phyloP scores from a whole-genome alignment of 345 rosid species.

The Citrus unshiu region DNA sequence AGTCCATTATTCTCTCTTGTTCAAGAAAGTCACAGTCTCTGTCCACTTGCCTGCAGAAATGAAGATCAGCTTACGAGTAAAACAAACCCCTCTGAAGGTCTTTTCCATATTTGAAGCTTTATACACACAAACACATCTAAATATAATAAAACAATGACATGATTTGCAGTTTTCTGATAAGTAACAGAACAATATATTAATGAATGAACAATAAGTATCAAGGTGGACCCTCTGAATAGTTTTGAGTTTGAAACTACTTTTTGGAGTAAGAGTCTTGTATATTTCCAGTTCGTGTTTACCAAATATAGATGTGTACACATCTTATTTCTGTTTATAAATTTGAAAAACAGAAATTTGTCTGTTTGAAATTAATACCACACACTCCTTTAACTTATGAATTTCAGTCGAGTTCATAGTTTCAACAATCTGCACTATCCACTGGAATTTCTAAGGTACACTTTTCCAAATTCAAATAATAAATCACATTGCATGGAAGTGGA shows the following conservation, averaged over 20 bases:
- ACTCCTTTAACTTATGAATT: background rate
- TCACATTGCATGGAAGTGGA: background rate
- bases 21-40: slow-evolving; percentile 93
- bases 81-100: background rate
- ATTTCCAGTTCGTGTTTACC: background rate
- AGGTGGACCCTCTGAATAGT: background rate
- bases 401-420: background rate
- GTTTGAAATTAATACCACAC: background rate
- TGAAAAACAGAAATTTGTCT: background rate
- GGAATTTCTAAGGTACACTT: background rate
- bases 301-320: background rate
- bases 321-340: background rate
- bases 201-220: background rate
- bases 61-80: background rate
- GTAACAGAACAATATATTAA: background rate
- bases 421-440: background rate
- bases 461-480: background rate
- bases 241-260: background rate
- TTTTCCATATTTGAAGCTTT: background rate
- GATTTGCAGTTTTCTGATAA: background rate
- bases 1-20: slow-evolving; percentile 95
- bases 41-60: slow-evolving; percentile 78
- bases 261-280: background rate
- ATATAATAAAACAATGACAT: background rate
- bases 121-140: background rate